Evolutionary conservation across 2,329 filamentous ascomycete genomes (phyloP).

Genomic region (Ceratocystis albifundus): DNA sequence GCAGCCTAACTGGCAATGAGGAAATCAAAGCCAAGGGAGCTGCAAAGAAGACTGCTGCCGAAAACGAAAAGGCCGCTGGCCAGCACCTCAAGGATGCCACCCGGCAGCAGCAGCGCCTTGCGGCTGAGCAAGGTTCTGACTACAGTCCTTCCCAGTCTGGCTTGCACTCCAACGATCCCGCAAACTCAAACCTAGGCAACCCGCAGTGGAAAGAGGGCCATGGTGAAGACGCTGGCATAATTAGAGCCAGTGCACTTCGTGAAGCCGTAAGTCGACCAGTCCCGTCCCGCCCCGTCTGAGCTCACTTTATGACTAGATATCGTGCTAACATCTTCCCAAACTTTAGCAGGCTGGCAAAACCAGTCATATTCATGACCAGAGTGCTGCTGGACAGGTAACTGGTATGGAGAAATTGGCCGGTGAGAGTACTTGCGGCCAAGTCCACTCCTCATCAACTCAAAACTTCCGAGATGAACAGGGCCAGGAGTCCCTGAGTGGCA

Average conservation of each 20-base stretch:
- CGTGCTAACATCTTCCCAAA: not conserved
- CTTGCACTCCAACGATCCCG: not conserved
- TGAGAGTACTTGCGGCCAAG: not conserved
- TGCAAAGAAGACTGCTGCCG: constrained; percentile 46
- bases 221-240: not conserved
- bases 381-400: too few relatives aligned
- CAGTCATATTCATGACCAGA: not conserved
- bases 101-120: constrained; percentile 68
- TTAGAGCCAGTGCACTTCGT: not conserved
- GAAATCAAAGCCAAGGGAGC: constrained; percentile 56
- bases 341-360: not conserved
- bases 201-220: constrained; percentile 8
- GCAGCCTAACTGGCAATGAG: constrained; percentile 59
- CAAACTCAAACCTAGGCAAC: not conserved
- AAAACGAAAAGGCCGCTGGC: constrained; percentile 36
- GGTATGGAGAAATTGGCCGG: too few relatives aligned
- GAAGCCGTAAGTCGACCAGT: not conserved
- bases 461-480: not conserved
- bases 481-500: not conserved
- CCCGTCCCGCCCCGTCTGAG: not conserved
- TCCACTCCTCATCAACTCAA: not conserved
- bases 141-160: constrained; percentile 26
- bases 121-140: constrained; percentile 62
- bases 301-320: not conserved
- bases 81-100: constrained; percentile 45